Conservation (phyloP, 805 yeast species). For the Tetrapisispora arboricola region DNA sequence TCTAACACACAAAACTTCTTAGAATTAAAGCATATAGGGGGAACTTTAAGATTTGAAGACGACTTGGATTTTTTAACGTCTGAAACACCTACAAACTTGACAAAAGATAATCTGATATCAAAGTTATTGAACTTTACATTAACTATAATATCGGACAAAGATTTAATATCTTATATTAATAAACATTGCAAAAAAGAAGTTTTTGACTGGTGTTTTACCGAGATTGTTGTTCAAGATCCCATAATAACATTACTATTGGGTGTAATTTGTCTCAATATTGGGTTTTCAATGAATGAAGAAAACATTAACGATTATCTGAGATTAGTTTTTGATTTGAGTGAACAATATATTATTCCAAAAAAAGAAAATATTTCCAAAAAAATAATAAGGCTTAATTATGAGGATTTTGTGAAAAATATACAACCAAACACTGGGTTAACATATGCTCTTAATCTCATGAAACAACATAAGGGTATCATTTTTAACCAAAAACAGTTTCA, state of each 20-base stretch:
- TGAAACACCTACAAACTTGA: constrained; percentile 1
- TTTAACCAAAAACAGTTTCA: not conserved
- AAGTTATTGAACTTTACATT: constrained; percentile 17
- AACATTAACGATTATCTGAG: constrained; percentile 2
- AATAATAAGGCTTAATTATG: constrained; percentile 12
- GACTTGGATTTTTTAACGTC: constrained; percentile 29
- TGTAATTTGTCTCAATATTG: constrained; percentile 6
- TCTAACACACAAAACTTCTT: constrained; percentile 14
- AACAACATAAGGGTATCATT: not conserved
- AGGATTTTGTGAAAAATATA: constrained; percentile 14
- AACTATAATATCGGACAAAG: constrained; percentile 11
- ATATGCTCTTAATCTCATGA: constrained; percentile 9
- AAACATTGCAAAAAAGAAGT: constrained; percentile 14
- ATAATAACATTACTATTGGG: constrained; percentile 13
- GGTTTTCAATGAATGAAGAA: not conserved
- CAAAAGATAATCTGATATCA: constrained; percentile 7
- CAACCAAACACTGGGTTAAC: constrained; percentile 6
- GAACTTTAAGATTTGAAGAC: constrained; percentile 26
- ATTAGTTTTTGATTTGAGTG: not conserved
- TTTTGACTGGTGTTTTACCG: constrained; percentile 15
- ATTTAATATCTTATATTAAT: constrained; percentile 11
- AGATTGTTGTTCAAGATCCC: not conserved
- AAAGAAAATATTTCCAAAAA: constrained; percentile 5
- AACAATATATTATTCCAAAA: constrained; percentile 3
- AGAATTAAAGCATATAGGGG: constrained; percentile 28